Percentiles rank a stretch among this genome's conserved stretches.
Evolutionary conservation across 1,139 yeast genomes (phyloP).

Genomic region (Zygoascus meyerae): DNA sequence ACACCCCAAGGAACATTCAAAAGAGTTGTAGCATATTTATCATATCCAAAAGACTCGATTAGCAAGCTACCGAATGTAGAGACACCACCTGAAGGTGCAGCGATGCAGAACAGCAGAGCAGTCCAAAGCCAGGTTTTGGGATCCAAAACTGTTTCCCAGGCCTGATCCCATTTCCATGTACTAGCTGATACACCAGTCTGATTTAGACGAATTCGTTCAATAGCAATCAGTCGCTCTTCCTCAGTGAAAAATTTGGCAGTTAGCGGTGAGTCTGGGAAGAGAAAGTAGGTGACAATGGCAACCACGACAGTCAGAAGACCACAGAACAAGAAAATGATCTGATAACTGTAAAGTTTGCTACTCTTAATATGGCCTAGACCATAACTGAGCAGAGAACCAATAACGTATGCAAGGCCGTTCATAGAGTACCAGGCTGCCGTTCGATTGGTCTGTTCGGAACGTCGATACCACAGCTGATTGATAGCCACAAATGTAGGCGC

Average conservation of each 20-base stretch:
- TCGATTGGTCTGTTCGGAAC: constrained; percentile 60
- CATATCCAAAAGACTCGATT: constrained; percentile 40
- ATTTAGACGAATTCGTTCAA: constrained; percentile 39
- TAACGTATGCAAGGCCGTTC: constrained; percentile 70
- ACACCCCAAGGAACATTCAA: constrained; percentile 50
- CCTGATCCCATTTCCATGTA: constrained; percentile 42
- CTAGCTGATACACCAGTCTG: constrained; percentile 43
- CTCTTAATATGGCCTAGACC: constrained; percentile 38
- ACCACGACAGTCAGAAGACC: constrained; percentile 40
- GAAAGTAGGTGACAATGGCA: constrained; percentile 30
- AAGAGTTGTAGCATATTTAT: constrained; percentile 43
- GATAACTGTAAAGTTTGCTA: constrained; percentile 36
- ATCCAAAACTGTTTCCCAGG: constrained; percentile 42
- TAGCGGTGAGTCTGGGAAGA: constrained; percentile 44
- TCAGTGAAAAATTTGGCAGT: constrained; percentile 35
- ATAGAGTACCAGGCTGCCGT: constrained; percentile 54
- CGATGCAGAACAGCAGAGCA: constrained; percentile 42
- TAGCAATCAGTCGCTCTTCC: constrained; percentile 42
- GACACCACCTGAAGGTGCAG: constrained; percentile 39
- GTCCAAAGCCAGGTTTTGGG: constrained; percentile 45
- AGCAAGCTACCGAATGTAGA: constrained; percentile 43
- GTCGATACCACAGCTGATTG: constrained; percentile 47
- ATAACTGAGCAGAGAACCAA: constrained; percentile 66
- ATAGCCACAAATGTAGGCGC: constrained; percentile 42
- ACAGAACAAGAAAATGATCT: constrained; percentile 36